These are phyloP conservation scores for Globisporangium uncinulatum DNA, from an alignment of 352 stramenopile species.

Conservation along the genomic window DNA sequence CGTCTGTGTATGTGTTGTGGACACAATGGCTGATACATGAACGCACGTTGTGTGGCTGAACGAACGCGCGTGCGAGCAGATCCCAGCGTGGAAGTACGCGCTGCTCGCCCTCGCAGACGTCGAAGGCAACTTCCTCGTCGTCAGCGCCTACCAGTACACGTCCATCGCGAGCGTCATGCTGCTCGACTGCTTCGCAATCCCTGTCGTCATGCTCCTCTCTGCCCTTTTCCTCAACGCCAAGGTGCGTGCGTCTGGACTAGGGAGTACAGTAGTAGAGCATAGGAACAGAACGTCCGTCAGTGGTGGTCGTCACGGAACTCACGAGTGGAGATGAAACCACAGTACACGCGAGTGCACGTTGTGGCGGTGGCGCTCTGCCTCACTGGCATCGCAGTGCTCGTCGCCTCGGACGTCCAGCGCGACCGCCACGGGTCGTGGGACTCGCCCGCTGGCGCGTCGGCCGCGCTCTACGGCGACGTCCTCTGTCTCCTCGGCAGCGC, in stretches of 20 bases:
- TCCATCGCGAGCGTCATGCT: conserved; percentile 95
- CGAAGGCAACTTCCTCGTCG: conserved; percentile 92
- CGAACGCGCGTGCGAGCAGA: conserved; percentile 14
- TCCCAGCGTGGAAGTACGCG: conserved; percentile 86
- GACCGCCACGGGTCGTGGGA: conserved; percentile 14
- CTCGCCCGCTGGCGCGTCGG: neutral
- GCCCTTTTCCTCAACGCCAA: conserved; percentile 79
- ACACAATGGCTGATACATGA: neutral
- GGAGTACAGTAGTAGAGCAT: neutral
- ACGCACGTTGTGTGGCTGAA: too few species aligned
- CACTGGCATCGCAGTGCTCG: conserved; percentile 71
- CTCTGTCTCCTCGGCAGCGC: conserved; percentile 88
- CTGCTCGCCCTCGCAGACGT: conserved; percentile 93
- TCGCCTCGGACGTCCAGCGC: conserved; percentile 81
- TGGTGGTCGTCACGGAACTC: neutral
- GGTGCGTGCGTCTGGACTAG: conserved; percentile 10
- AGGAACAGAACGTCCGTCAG: neutral
- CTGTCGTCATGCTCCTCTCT: conserved; percentile 93
- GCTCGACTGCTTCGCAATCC: conserved; percentile 95
- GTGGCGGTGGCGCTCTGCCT: conserved; percentile 81
- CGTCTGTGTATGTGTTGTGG: neutral
- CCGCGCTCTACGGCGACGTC: conserved; percentile 83
- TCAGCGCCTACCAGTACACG: conserved; percentile 96
- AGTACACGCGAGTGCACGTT: conserved; percentile 73
- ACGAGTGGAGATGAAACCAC: conserved; percentile 5